Conservation (phyloP, 306 rosid genomes). For the Vigna reflexopilosa region DNA sequence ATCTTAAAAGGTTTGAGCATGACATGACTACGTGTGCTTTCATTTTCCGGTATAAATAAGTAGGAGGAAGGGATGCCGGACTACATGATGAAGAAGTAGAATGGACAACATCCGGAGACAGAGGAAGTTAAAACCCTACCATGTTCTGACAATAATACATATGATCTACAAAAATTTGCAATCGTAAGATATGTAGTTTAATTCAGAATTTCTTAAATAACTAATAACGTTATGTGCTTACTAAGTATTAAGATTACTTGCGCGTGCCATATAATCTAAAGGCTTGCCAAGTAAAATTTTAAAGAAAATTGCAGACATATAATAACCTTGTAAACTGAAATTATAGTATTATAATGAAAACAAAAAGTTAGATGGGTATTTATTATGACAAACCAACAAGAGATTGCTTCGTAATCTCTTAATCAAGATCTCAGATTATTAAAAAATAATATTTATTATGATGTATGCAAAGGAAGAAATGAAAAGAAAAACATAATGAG, state of each 20-base stretch:
- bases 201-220: constrained; percentile 1
- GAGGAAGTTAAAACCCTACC: constrained; percentile 34
- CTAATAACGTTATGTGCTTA: background rate
- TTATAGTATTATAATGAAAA: background rate
- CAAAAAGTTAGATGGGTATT: background rate
- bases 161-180: background rate
- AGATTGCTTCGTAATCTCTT: too few species aligned
- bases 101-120: constrained; percentile 42
- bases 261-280: background rate
- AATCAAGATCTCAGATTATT: too few species aligned
- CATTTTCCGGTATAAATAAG: constrained; percentile 17
- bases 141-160: constrained; percentile 16
- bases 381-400: background rate
- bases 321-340: background rate
- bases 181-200: background rate
- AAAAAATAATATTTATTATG: too few species aligned
- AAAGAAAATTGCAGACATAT: background rate
- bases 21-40: constrained; percentile 18
- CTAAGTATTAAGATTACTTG: too few species aligned
- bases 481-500: too few species aligned
- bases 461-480: too few species aligned
- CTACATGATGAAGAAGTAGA: constrained; percentile 37
- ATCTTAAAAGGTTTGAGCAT: constrained; percentile 13
- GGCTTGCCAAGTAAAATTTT: background rate
- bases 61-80: background rate